phyloP scores from a whole-genome alignment of 2,329 filamentous ascomycete species.

The Botrytis cinerea region DNA sequence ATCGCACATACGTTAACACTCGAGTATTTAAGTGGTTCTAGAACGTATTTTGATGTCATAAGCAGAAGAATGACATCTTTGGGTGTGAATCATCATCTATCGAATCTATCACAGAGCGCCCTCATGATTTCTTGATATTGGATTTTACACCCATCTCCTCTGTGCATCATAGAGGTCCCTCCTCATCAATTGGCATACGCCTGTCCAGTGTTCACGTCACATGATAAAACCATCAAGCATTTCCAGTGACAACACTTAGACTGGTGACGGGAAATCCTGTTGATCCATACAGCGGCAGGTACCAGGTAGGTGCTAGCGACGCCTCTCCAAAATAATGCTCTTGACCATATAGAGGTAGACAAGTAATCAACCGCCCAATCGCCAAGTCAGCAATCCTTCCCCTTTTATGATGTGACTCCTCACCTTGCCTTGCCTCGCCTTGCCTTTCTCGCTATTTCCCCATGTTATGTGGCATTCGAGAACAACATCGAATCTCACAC shows the following conservation, averaged over 20 bases:
- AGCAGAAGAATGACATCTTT: neutral
- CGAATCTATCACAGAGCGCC: neutral
- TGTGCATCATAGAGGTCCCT: neutral
- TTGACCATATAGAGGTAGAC: neutral
- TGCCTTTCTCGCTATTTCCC: neutral
- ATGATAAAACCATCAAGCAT: neutral
- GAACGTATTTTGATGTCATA: neutral
- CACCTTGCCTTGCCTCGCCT: neutral
- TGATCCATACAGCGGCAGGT: neutral
- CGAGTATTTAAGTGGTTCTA: neutral
- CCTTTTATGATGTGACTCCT: neutral
- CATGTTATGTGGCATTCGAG: conserved; percentile 4
- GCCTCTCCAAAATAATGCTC: neutral
- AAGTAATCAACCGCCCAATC: neutral
- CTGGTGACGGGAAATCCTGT: neutral
- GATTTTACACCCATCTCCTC: no score
- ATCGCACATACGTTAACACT: neutral
- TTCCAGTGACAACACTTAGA: neutral
- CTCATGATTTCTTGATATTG: neutral
- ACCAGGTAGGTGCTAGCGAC: neutral
- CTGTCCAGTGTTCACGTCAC: neutral
- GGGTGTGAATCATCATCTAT: neutral
- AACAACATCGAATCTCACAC: conserved; percentile 2
- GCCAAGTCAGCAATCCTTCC: neutral
- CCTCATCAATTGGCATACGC: neutral